Evolutionary conservation across 805 yeast genomes (phyloP), one percentile per base, ranked within the genome.

Genomic region (Zygosaccharomyces siamensis): DNA sequence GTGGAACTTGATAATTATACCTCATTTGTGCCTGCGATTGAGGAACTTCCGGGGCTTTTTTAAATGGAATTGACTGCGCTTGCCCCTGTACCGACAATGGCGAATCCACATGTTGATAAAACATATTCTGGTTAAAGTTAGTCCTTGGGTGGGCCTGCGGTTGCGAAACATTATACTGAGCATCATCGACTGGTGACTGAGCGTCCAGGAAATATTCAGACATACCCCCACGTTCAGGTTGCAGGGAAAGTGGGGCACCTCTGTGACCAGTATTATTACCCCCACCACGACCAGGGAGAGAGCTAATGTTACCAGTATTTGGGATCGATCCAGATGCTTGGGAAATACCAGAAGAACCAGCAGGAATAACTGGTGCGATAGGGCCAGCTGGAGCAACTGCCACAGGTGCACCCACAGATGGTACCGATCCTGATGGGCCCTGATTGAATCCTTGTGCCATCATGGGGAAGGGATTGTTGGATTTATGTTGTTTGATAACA

Each of bases 401-500:
- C 21, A 48, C 37, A 35, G 54, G 32, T 41, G 20, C 16, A 16
- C 37, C 37, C 7, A 21, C 7, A 33, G 37, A 33, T 8, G 37
- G 16, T 8, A 18, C 7, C 20, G 37, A 12, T 32, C 6, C 21
- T 14, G 36, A 21, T 14, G 16, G 37, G 8, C 20, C 10, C 14
- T 28, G 44, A 10, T 12, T 18, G 14, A 26, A 39, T 4, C 41
- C 43, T 30, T 45, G 45, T 6, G 52, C 51, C 48, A 59, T 61
- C 40, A 51, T 59, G 8, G 69, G 70, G 41, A 66, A 66, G 20
- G 70, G 70, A 48, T 66, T 66, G 45, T 57, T 63, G 5, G 66
- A 58, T 49, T 63, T 62, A 52, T 66, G 66, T 43, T 63, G 67
- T 49, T 56, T 64, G 6, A 35, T 45, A 8, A 53, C 45, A 14